Evolutionary conservation across 345 rosid species (phyloP).

Genomic region (Viola odorata): DNA sequence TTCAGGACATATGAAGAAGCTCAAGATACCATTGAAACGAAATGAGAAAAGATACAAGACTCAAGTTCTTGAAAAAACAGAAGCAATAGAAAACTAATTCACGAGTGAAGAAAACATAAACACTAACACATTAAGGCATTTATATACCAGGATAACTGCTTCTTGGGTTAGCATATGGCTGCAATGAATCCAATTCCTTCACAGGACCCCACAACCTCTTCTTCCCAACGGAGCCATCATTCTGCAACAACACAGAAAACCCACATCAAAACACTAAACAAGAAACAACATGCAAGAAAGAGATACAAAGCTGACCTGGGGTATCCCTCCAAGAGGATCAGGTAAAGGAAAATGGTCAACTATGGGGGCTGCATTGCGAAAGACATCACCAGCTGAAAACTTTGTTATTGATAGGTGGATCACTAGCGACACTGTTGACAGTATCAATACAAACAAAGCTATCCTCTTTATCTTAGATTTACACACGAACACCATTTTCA

Average conservation of each 20-base stretch:
- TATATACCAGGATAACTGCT: conserved; percentile 60
- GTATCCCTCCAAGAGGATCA: neutral
- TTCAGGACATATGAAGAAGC: too few relatives aligned
- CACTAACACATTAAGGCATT: neutral
- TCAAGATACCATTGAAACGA: too few relatives aligned
- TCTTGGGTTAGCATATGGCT: conserved; percentile 93
- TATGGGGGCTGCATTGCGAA: conserved; percentile 35
- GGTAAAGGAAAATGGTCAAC: conserved; percentile 21
- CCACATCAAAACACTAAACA: neutral
- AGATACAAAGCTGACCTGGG: conserved; percentile 32
- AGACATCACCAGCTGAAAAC: conserved; percentile 52
- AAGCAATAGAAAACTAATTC: neutral
- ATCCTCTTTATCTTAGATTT: conserved; percentile 90
- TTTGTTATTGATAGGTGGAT: conserved; percentile 78
- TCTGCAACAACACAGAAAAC: conserved; percentile 33
- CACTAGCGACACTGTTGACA: conserved; percentile 75
- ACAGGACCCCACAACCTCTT: conserved; percentile 77
- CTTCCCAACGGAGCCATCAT: conserved; percentile 27
- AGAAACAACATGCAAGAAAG: neutral
- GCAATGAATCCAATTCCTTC: conserved; percentile 62
- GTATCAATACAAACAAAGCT: conserved; percentile 58
- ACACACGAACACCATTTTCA: conserved; percentile 59
- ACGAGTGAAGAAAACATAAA: neutral
- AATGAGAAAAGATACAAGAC: neutral
- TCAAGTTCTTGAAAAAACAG: neutral